Evolutionary conservation across 1,284 basidiomycete genomes (phyloP), one percentile per base, ranked within the genome.

Genomic region (Cryptococcus sp.): DNA sequence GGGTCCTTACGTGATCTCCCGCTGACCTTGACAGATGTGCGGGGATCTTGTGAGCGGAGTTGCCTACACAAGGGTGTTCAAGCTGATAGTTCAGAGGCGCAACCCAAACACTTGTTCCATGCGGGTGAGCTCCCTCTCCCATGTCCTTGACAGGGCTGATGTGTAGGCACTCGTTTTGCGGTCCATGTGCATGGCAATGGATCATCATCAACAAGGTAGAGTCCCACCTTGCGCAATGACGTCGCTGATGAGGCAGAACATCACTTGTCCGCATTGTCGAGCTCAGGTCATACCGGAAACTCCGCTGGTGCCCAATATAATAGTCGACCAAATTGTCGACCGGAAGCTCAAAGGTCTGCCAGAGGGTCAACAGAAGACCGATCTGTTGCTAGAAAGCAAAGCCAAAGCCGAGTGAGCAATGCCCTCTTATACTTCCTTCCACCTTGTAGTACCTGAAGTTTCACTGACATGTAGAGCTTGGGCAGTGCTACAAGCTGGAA

Each of bases 161-260:
- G 41, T 12, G n/a, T 32, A 64, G 64, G 7, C 65, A 66, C 45
- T 62, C 65, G 1, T 62, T 66, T 33, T 66, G 65, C 28, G 65
- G 65, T 4, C 61, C 63, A 10, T 66, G 65, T 33, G 54, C 58
- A 5, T 66, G 63, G 63, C 47, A 60, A 36, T 66, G 65, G 65
- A 57, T 65, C 47, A 57, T 59, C 25, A 53, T 50, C 25, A 58
- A 59, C 47, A 56, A 60, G 14, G 62, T 60, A 39, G 14, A 45
- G 51, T 46, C 16, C 14, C 19, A 4, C 7, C 34, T 24, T 31
- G 12, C 16, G 5, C 18, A 16, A 24, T 31, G 5, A n/a, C 9
- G 5, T 19, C 18, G 35, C 47, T 51, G 26, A 55, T 23, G n/a
- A 21, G 19, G 2, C 25, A 64, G 62, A 58, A 60, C 31, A 47